Base-by-base conservation (phyloP, 257 asterid genomes). In the Solanum tacnaense region DNA sequence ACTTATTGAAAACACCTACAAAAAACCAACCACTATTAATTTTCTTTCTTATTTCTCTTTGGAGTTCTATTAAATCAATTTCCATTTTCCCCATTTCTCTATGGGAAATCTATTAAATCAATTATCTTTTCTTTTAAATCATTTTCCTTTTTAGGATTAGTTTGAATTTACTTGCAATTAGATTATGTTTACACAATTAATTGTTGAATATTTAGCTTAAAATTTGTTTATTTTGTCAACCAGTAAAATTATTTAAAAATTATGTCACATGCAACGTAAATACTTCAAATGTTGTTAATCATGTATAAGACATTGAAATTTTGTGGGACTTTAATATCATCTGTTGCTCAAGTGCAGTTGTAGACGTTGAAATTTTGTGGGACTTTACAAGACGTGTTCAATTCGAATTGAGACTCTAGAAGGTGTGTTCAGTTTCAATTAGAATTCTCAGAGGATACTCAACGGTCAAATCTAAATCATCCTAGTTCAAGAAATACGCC, bases 251-350 rank as follows among this genome's bases (percentile, higher is more conserved):
- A 13, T 27, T 68, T 68, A 5, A 68, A 12, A 13, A 13, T 68
- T 29, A 68, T 6, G 36, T 68, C 18, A 70, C 38, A 70, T 13
- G n/a, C 39, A 70, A 70, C 3, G 3, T 3, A 70, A 70, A 7
- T 6, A 31, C 4, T 70, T 31, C 76, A 70, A 31, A 31, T 71
- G 4, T 7, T 31, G 4, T 71, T 71, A 31, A 71, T 71, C 3
- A 6, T 6, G 23, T 52, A 16, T 16, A 16, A 16, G 9, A 12
- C 18, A 44, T 44, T 44, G 52, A 44, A 44, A 44, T 44, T 44
- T 44, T 44, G 52, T 12, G 52, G 52, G 52, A 44, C 89, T 89
- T 92, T 44, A 88, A 85, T 71, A 93, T 89, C 90, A 92, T 84
- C 18, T 89, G 83, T 70, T 91, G 88, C 82, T 89, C 92, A 78